Base-by-base conservation (phyloP, 1,284 basidiomycete genomes). In the Pyrrhoderma lamaoense region DNA sequence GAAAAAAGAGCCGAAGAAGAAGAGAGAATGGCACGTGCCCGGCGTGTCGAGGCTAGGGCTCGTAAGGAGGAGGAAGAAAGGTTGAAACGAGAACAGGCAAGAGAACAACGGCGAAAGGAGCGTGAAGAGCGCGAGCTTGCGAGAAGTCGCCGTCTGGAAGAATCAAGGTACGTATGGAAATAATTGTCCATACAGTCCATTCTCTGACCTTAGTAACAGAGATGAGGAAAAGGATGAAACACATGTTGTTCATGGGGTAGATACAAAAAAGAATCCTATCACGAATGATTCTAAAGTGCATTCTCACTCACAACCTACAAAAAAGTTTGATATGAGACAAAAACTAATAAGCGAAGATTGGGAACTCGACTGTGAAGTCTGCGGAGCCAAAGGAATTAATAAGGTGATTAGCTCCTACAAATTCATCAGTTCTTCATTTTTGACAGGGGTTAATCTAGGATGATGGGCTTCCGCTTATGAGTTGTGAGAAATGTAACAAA, bases 321-420 rank as follows among this genome's bases (percentile, higher is more conserved):
- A 8, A 21, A 22, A 25, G 23, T 11, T 31, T 22, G 5, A 5
- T 14, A 22, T 7, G 7, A 40, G n/a, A n/a, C 52, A 21, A 34
- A 39, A 47, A 43, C 36, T 42, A 46, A 65, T 65, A 49, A 64
- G 72, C 16, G 83, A 81, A 47, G 78, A 85, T 54, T 93, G 91
- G 91, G 79, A 86, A 51, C 70, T 93, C 42, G 82, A 86, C 60
- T 93, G 90, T 64, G 90, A 93, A 61, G 73, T 93, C 18, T 93
- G 90, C 63, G 74, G 74, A 47, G 73, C 75, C 49, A 73, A 70
- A 31, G 87, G 87, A 8, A 67, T 79, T 51, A 92, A 91, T 62
- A 63, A 80, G 57, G 88, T 88, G 56, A 55, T 77, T 18, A 3
- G 21, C 19, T 8, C 57, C 22, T 11, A 25, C 22, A 2, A 61